Conservation (phyloP, 345 rosid genomes). For the Cardamine resedifolia region DNA sequence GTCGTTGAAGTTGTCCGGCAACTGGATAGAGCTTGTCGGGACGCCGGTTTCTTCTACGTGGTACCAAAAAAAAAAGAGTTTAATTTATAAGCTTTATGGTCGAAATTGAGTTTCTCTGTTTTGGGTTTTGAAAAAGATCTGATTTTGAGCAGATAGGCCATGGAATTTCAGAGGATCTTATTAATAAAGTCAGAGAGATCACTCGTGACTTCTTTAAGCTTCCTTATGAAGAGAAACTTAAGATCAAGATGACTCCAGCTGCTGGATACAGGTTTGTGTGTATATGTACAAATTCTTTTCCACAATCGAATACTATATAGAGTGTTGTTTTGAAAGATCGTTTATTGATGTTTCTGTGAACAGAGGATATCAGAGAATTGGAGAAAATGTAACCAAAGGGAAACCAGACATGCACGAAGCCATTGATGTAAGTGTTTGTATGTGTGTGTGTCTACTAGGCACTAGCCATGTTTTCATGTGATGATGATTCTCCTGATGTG, state of each 20-base stretch:
- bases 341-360: constrained; percentile 25
- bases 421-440: constrained; percentile 58
- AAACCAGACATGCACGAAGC: constrained; percentile 82
- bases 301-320: background rate
- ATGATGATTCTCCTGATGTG: constrained; percentile 1
- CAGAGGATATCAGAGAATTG: constrained; percentile 87
- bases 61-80: constrained; percentile 38
- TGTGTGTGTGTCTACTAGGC: background rate
- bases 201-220: constrained; percentile 57
- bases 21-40: constrained; percentile 77
- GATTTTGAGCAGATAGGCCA: constrained; percentile 58
- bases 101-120: background rate
- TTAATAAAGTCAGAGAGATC: constrained; percentile 49
- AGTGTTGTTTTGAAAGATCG: background rate
- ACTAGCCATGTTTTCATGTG: background rate
- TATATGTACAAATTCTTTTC: background rate
- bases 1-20: constrained; percentile 57
- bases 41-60: constrained; percentile 92
- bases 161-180: constrained; percentile 64
- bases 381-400: constrained; percentile 84
- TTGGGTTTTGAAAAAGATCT: background rate
- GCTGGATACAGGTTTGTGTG: constrained; percentile 70
- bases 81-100: background rate
- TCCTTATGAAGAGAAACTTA: constrained; percentile 63
- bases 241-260: constrained; percentile 67